Conservation (phyloP, 2,329 filamentous ascomycete genomes). For the Neonectria coccinea region DNA sequence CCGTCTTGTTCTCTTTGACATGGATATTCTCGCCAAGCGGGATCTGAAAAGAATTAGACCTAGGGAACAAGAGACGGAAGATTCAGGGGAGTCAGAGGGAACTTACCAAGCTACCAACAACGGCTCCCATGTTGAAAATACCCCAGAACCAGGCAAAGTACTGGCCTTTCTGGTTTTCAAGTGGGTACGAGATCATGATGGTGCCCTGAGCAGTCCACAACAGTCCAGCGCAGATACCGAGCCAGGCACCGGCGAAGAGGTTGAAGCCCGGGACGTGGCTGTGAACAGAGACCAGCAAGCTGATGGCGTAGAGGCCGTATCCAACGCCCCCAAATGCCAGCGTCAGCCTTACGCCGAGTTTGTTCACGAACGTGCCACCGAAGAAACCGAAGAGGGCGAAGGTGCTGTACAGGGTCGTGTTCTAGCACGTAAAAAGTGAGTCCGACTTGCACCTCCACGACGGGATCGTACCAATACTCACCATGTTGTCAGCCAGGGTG, state of each 20-base stretch:
- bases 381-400: conserved; percentile 75
- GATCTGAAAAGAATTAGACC: conserved; percentile 62
- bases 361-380: conserved; percentile 79
- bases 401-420: conserved; percentile 76
- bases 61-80: not conserved
- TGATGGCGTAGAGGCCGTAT: conserved; percentile 73
- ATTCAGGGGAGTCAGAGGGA: conserved; percentile 64
- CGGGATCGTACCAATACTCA: conserved; percentile 22
- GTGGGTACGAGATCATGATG: conserved; percentile 91
- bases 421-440: conserved; percentile 47
- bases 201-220: conserved; percentile 87
- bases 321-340: conserved; percentile 51
- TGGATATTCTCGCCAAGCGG: conserved; percentile 48
- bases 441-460: not conserved
- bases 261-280: conserved; percentile 55
- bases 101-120: conserved; percentile 78
- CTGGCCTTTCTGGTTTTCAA: conserved; percentile 83
- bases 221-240: conserved; percentile 82
- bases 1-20: conserved; percentile 53
- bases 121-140: conserved; percentile 92
- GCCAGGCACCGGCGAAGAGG: conserved; percentile 79
- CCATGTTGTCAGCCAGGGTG: conserved; percentile 55
- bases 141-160: conserved; percentile 95
- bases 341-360: conserved; percentile 16
- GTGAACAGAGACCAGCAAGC: conserved; percentile 77